Base-by-base conservation (phyloP, 352 stramenopile species). In the Globisporangium abappressorium region DNA sequence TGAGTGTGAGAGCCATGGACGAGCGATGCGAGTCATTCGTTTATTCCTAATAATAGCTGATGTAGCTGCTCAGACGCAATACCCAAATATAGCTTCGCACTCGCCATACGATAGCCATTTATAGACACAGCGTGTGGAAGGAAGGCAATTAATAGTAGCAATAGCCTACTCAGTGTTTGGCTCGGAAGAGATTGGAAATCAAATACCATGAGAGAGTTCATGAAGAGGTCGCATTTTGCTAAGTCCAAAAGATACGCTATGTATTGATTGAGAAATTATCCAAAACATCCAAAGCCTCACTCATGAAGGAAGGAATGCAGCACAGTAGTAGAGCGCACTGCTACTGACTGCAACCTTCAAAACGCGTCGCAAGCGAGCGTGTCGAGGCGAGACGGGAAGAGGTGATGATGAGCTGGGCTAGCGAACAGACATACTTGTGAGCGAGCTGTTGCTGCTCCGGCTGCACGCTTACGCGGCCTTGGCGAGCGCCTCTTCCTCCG, bases 401-500 rank as follows among this genome's bases (percentile, higher is more conserved):
- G 33, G 47, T 30, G 30, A 33, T 7, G 18, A 46, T 38, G 54
- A 24, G 53, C 14, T 8, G 9, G 12, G 55, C 55, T 59, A 18
- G 15, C 18, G 26, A 18, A 6, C 28, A 47, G 12, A 12, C 30
- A 14, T 33, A n/a, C 14, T 15, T 20, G 33, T 11, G 46, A 41
- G 28, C 28, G 33, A 20, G 4, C 15, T n/a, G 28, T 15, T 62
- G 28, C 8, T 7, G 11, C 18, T 22, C 1, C 24, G 1, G 6
- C 28, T 14, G 3, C 46, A 55, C 9, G 24, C 55, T 80, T 81
- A 84, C 65, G 76, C 76, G 15, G 76, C 76, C 64, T 81, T 81
- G 18, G 76, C 76, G 36, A 81, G 24, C 33, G 74, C 60, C 57
- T 78, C 70, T 36, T 77, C 68, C 33, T 80, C 78, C 34, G 67